Evolutionary conservation across 2,329 filamentous ascomycete species (phyloP), one percentile per base, ranked within the genome.

Genomic region (Beauveria brongniartii): DNA sequence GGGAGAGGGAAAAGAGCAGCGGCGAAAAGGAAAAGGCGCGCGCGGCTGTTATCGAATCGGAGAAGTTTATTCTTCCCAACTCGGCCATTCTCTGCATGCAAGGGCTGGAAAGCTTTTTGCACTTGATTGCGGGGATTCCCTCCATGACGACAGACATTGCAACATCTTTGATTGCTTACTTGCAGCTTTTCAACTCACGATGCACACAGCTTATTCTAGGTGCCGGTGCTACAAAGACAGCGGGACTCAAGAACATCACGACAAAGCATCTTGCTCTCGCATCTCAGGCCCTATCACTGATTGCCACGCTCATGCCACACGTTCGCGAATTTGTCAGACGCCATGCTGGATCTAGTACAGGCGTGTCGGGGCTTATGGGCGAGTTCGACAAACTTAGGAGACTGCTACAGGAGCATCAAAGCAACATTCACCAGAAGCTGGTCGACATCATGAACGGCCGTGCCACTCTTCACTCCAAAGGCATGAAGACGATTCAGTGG

Each of bases 201-300:
- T 92, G 92, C 62, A 95, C 90, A n/a, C 94, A 99, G 71, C 83
- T 99, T 62, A 97, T 99, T 65, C 85, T 99, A 7, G 94, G 94
- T 1, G 94, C 94, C 1, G 94, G 94, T 5, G 94, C 94, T 4
- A 97, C 91, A 5, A 82, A 86, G 41, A 92, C 89, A 26, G 94
- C 92, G 1, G 93, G 93, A 0, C 79, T 99, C 22, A 96, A 92
- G 72, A 97, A 97, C 69, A 99, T 99, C 71, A 96, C 91, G 0
- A 96, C 94, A 0, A 94, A 94, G 68, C 93, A 99, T 74, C 82
- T 99, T 1, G 92, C 94, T 0, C 84, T 97, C 20, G 92, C 94
- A 2, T 92, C 90, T 0, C 93, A 97, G 72, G 90, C 92, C 0
- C 76, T 97, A 22, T 88, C 89, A 50, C 97, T 99, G 71, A 86